These are phyloP conservation scores for Hansenula sp. DNA, from an alignment of 1,139 yeast species.

Conservation along the genomic window DNA sequence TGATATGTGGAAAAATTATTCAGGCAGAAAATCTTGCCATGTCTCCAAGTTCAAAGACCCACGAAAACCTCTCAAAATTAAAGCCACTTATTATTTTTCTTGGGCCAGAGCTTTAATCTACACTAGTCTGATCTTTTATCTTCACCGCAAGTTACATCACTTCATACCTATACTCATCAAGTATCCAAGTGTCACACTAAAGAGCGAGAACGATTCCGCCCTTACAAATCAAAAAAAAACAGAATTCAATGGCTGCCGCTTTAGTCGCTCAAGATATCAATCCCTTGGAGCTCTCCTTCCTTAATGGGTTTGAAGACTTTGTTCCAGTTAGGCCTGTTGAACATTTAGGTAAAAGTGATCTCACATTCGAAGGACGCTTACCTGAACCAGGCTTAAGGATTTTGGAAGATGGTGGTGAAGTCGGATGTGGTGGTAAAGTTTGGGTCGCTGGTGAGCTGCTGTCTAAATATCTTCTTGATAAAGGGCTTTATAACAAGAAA, in stretches of 20 bases:
- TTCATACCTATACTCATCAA: too few species aligned
- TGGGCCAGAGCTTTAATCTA: too few species aligned
- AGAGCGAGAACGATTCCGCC: too few species aligned
- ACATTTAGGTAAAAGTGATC: constrained; percentile 35
- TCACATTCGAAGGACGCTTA: constrained; percentile 39
- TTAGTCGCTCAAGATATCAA: neutral
- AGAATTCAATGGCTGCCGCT: neutral
- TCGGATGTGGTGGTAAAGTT: constrained; percentile 58
- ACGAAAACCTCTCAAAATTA: too few species aligned
- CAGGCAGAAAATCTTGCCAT: too few species aligned
- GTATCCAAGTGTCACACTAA: too few species aligned
- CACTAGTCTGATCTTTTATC: too few species aligned
- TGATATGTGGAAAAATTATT: too few species aligned
- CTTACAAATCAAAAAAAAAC: too few species aligned
- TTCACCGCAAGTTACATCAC: too few species aligned
- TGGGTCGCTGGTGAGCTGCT: constrained; percentile 58
- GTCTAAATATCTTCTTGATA: constrained; percentile 36
- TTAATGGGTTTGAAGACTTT: constrained; percentile 22
- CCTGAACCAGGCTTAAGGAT: constrained; percentile 35
- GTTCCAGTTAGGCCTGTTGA: constrained; percentile 31
- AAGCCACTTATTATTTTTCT: too few species aligned
- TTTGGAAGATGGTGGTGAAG: constrained; percentile 51
- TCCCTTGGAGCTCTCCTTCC: neutral
- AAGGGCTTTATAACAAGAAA: constrained; percentile 16
- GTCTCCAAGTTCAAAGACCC: too few species aligned